These are phyloP conservation scores for Mikania micrantha DNA, from an alignment of 129 eudicot genomes.

Conservation along the genomic window DNA sequence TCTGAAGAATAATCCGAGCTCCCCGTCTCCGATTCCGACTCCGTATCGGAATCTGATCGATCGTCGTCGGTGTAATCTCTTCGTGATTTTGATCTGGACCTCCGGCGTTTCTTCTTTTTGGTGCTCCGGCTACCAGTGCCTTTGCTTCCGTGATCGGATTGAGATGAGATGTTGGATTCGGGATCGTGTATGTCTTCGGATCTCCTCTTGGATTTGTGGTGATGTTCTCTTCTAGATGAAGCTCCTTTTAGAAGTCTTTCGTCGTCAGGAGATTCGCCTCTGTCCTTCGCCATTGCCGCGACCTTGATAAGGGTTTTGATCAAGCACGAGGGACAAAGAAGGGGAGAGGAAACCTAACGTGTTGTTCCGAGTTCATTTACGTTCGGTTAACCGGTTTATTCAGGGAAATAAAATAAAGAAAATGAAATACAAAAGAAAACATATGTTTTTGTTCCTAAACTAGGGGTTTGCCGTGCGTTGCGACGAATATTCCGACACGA, in stretches of 20 bases:
- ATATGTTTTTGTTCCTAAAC: too few relatives aligned
- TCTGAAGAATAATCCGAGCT: slow-evolving; percentile 46
- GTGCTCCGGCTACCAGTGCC: slow-evolving; percentile 28
- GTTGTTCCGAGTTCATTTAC: too few relatives aligned
- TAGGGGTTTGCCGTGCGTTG: too few relatives aligned
- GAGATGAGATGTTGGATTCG: slow-evolving; percentile 34
- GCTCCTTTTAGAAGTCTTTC: slow-evolving; percentile 21
- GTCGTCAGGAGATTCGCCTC: slow-evolving; percentile 27
- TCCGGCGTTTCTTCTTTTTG: slow-evolving; percentile 26
- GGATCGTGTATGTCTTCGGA: slow-evolving; percentile 23
- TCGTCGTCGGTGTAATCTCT: slow-evolving; percentile 28
- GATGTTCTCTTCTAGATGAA: slow-evolving; percentile 25
- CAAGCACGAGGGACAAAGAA: background rate
- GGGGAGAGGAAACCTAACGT: too few relatives aligned
- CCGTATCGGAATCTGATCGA: slow-evolving; percentile 27
- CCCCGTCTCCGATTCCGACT: slow-evolving; percentile 54
- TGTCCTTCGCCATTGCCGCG: slow-evolving; percentile 39
- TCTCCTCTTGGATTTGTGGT: slow-evolving; percentile 35
- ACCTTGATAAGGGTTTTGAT: slow-evolving; percentile 15
- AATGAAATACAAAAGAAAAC: too few relatives aligned
- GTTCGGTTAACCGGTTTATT: too few relatives aligned
- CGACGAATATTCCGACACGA: too few relatives aligned
- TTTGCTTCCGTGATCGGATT: slow-evolving; percentile 30
- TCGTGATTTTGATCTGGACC: slow-evolving; percentile 33
- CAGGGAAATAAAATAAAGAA: too few relatives aligned